phyloP scores from a whole-genome alignment of 148 eudicot species.

The Chenopodium album region DNA sequence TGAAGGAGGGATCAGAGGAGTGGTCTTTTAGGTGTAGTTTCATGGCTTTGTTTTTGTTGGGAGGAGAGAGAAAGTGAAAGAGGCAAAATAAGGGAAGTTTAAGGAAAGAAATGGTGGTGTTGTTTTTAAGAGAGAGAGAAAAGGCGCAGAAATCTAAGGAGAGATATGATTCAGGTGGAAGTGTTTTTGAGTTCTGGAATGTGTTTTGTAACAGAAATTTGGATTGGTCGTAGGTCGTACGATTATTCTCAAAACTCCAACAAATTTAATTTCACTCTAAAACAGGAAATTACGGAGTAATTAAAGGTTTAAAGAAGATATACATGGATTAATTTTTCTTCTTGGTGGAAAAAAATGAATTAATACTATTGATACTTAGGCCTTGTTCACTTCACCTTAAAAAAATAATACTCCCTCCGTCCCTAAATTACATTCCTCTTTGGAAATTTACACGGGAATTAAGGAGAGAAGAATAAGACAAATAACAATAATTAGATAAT shows the following conservation, averaged over 20 bases:
- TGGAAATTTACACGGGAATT: no score
- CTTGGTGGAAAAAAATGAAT: no score
- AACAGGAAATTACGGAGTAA: no score
- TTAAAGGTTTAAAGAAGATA: no score
- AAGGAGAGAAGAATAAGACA: no score
- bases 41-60: constrained; percentile 1
- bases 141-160: constrained; percentile 1
- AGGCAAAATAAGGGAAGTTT: not conserved
- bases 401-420: no score
- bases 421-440: no score
- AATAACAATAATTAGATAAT: no score
- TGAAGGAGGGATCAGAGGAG: not conserved
- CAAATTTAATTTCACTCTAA: no score
- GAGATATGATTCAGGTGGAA: not conserved
- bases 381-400: no score
- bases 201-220: not conserved
- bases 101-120: not conserved
- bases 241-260: not conserved
- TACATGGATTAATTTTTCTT: no score
- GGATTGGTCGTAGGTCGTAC: not conserved
- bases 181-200: not conserved
- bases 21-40: constrained; percentile 9
- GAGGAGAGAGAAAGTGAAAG: not conserved
- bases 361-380: no score
- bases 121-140: not conserved